Percentiles rank a stretch among this genome's conserved stretches.
These are phyloP conservation scores for Penicillium psychrosexuale DNA, from an alignment of 2,329 filamentous ascomycete species.

Conservation along the genomic window DNA sequence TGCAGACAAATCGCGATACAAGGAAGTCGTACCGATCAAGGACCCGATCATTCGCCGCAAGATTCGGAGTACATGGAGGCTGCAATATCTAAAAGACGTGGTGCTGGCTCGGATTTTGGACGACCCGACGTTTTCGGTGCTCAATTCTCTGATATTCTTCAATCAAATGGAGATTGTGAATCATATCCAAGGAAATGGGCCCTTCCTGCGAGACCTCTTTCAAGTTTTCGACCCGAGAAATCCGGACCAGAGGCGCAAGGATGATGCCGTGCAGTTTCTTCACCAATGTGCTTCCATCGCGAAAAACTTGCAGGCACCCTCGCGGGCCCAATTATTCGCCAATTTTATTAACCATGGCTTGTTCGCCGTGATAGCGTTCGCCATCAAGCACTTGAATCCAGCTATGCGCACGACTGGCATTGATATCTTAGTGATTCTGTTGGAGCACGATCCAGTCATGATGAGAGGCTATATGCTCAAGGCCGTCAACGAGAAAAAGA, in stretches of 20 bases:
- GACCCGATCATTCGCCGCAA: constrained; percentile 78
- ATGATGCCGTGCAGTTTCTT: constrained; percentile 92
- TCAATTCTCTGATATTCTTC: constrained; percentile 98
- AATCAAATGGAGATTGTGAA: constrained; percentile 98
- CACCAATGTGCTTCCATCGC: constrained; percentile 93
- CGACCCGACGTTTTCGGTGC: constrained; percentile 93
- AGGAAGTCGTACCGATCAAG: constrained; percentile 91
- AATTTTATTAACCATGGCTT: constrained; percentile 88
- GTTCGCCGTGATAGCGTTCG: constrained; percentile 85
- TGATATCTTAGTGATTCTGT: constrained; percentile 87
- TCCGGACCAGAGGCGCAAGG: constrained; percentile 68
- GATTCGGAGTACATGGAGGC: constrained; percentile 92
- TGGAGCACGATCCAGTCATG: constrained; percentile 93
- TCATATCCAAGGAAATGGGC: constrained; percentile 77
- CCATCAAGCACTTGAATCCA: constrained; percentile 79
- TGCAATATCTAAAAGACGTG: constrained; percentile 98
- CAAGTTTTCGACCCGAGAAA: constrained; percentile 71
- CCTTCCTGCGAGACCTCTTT: constrained; percentile 82
- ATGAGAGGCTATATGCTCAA: constrained; percentile 91
- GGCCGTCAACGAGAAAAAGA: constrained; percentile 81
- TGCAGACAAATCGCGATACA: constrained; percentile 82
- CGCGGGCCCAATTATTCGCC: constrained; percentile 76
- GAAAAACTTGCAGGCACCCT: constrained; percentile 85
- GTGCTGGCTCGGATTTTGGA: constrained; percentile 93
- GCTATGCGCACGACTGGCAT: constrained; percentile 86